phyloP scores from a whole-genome alignment of 352 stramenopile genomes.

The Discostella stelligera region DNA sequence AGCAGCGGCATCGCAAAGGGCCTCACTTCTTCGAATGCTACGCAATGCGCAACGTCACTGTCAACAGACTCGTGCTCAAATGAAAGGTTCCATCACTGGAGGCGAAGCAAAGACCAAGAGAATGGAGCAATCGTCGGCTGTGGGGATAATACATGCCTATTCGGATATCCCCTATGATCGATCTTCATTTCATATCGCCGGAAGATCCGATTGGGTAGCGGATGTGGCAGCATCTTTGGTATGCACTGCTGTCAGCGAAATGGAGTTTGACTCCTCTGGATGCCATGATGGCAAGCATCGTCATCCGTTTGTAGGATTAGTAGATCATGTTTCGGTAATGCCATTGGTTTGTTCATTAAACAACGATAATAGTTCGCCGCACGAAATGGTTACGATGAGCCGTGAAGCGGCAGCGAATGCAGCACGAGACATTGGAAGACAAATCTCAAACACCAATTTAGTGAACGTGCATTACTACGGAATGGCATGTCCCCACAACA shows the following conservation, averaged over 20 bases:
- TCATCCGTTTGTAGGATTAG: constrained; percentile 75
- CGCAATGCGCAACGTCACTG: constrained; percentile 40
- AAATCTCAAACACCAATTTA: constrained; percentile 41
- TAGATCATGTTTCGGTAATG: constrained; percentile 78
- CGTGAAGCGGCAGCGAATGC: constrained; percentile 32
- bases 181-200: constrained; percentile 80
- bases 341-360: constrained; percentile 38
- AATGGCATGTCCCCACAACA: constrained; percentile 60
- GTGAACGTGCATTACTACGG: constrained; percentile 74
- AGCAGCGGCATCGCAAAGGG: constrained; percentile 40
- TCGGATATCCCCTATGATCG: constrained; percentile 71
- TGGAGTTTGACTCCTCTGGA: constrained; percentile 35
- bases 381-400: constrained; percentile 4
- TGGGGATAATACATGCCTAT: constrained; percentile 75
- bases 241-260: constrained; percentile 41
- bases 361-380: constrained; percentile 14
- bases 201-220: constrained; percentile 40
- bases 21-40: constrained; percentile 50
- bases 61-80: constrained; percentile 26
- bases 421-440: constrained; percentile 56
- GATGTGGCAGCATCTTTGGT: constrained; percentile 54
- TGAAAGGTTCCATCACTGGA: not conserved
- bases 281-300: constrained; percentile 8
- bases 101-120: not conserved
- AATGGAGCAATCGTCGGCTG: constrained; percentile 5